phyloP scores from a whole-genome alignment of 1,139 yeast species.

The Yamadazyma triangularis region DNA sequence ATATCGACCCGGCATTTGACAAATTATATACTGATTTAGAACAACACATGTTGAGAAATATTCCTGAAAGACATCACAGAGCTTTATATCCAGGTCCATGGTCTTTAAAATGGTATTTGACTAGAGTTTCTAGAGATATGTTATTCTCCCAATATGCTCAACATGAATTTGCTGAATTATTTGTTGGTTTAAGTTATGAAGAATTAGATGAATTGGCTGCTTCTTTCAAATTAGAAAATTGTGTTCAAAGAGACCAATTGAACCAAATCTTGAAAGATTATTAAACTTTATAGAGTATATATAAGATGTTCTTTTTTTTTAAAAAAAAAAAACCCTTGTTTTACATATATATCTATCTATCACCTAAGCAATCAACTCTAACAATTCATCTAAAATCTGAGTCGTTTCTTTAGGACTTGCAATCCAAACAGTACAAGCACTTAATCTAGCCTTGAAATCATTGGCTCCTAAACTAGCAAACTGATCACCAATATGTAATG shows the following conservation, averaged over 20 bases:
- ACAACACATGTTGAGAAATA: conserved; percentile 28
- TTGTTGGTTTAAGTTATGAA: conserved; percentile 32
- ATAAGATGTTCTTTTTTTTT: too few relatives aligned
- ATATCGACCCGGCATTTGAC: conserved; percentile 33
- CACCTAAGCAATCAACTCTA: too few relatives aligned
- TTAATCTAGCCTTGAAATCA: conserved; percentile 87
- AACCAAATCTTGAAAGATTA: conserved; percentile 29
- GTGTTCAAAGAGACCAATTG: conserved; percentile 34
- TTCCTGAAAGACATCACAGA: conserved; percentile 28
- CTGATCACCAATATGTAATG: conserved; percentile 93
- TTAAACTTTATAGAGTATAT: too few relatives aligned
- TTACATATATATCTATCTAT: background rate
- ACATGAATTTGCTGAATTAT: conserved; percentile 40
- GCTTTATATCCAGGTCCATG: conserved; percentile 33
- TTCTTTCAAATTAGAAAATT: conserved; percentile 42
- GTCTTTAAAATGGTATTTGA: conserved; percentile 28
- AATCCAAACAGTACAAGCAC: conserved; percentile 95
- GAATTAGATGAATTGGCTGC: conserved; percentile 46
- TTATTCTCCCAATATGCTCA: conserved; percentile 36
- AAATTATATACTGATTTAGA: conserved; percentile 26
- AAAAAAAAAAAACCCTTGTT: background rate
- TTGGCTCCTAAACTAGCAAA: conserved; percentile 92
- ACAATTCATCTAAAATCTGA: conserved; percentile 57
- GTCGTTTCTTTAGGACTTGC: conserved; percentile 86
- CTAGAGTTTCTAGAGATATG: conserved; percentile 35